Base-by-base conservation (phyloP, 441 rosid species). In the Breynia disticha region DNA sequence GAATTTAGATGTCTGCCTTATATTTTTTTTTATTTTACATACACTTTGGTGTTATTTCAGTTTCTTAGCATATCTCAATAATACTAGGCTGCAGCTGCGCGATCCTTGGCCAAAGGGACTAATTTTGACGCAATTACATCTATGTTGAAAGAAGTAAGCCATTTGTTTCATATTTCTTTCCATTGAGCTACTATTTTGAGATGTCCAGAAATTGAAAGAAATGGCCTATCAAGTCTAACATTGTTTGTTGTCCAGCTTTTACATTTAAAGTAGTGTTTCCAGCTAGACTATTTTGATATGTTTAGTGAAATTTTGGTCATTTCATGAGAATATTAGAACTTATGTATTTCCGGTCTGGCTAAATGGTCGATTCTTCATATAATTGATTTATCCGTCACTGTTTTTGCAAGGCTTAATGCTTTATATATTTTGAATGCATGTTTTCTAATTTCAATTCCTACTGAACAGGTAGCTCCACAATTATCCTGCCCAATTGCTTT, bases 71-170 rank as follows among this genome's bases (percentile, higher is more conserved):
- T 62, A 12, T 28, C 55, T 38, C 67, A 15, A n/a, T 67, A 54
- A 42, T 56, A 52, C 63, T 65, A 93, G 98, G 98, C 98, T 52
- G 97, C 96, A 53, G 90, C 97, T 22, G 78, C 95, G 13, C 95
- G 97, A 50, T 77, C 98, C 28, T 77, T 93, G 72, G 86, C 82
- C 35, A 82, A 68, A 69, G 97, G 98, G 59, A 82, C 95, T 67
- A 82, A 84, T 80, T 73, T 91, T 52, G 75, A 74, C 69, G 77
- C 85, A 0, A 75, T 93, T 59, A 53, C 70, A 52, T 63, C 86
- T 39, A 93, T 93, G 96, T 75, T 93, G 76, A 78, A 81, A 57
- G 91, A 86, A 83, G 98, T 93, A 64, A 44, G 70, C 37, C 49
- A 10, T 3, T 41, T 11, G 13, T 4, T 41, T 41, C 3, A 9